Base-by-base conservation (phyloP, 805 yeast genomes). In the Candida qinlingensis region DNA sequence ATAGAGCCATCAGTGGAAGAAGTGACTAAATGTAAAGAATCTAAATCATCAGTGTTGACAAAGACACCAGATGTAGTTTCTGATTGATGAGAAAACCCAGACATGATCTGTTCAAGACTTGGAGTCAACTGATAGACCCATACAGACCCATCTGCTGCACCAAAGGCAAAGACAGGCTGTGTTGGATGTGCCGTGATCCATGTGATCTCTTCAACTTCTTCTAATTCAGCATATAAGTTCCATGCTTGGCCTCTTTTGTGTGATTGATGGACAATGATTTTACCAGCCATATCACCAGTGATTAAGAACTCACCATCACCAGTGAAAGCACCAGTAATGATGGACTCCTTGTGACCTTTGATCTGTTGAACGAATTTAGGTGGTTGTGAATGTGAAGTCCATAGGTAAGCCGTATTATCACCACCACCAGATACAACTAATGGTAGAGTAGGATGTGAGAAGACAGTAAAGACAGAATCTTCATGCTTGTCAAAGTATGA, bases 231-330 rank as follows among this genome's bases (percentile, higher is more conserved):
- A 53, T 77, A 71, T 57, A 77, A 69, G 53, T 72, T 75, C 98
- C 98, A 92, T 49, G 79, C 78, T 64, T 91, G 89, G 30, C 96
- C 97, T 41, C 85, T 84, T 58, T 84, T 83, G 41, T 75, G 66
- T 6, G 91, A 71, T 62, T 81, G 79, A 71, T 83, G 87, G 12
- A 90, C 80, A 57, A 87, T 74, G 31, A 92, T 74, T 58, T 81
- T 81, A 46, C 99, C 98, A 47, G 82, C 82, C 99, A 94, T 94
- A 68, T 95, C 99, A 37, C 92, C 98, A 6, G 97, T 85, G 10
- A 94, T 75, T 39, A 87, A 72, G 60, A 73, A 90, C 41, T 80
- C 75, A 28, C 98, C 99, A 60, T 88, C 94, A 36, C 73, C 67
- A 1, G 96, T 82, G 67, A 94, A 94, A 0, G 83, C 89, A 45